Conservation (phyloP, 2,329 filamentous ascomycete genomes). For the Neofusicoccum sp. region DNA sequence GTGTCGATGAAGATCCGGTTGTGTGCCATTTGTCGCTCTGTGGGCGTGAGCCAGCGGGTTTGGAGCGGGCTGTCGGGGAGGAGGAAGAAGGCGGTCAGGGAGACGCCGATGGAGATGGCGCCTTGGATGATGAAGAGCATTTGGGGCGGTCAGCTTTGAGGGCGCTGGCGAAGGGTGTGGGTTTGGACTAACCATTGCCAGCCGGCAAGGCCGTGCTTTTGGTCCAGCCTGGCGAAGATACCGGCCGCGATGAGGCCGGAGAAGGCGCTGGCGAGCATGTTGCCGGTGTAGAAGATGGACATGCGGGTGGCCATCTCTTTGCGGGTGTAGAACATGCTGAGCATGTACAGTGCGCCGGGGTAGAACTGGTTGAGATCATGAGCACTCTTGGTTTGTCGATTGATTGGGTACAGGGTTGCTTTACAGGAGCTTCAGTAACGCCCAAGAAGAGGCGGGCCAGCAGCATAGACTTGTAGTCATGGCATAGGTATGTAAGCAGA, state of each 20-base stretch:
- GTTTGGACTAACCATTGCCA: not conserved
- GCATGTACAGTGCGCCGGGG: slow-evolving; percentile 49
- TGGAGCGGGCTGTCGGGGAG: slow-evolving; percentile 38
- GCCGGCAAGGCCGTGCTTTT: not conserved
- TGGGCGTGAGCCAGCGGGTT: slow-evolving; percentile 46
- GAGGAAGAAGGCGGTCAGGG: slow-evolving; percentile 22
- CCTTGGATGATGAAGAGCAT: slow-evolving; percentile 16
- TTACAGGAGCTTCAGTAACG: not conserved
- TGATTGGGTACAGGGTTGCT: not conserved
- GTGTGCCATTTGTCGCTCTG: slow-evolving; percentile 45
- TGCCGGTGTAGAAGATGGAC: slow-evolving; percentile 53
- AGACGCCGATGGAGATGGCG: slow-evolving; percentile 26
- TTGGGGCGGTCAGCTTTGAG: too few relatives aligned
- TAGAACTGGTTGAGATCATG: not conserved
- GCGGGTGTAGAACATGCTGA: slow-evolving; percentile 55
- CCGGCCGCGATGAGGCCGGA: slow-evolving; percentile 55
- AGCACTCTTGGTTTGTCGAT: not conserved
- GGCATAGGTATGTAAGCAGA: slow-evolving; percentile 1
- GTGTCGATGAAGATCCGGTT: slow-evolving; percentile 49
- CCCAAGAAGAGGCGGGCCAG: not conserved
- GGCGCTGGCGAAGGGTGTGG: not conserved
- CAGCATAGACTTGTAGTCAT: slow-evolving; percentile 3
- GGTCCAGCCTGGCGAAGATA: slow-evolving; percentile 37
- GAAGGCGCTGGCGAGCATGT: slow-evolving; percentile 51
- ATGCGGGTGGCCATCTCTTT: slow-evolving; percentile 52